A percentile compares a stretch with the other conserved stretches of the same genome.
Conservation (phyloP, 768 basidiomycete species). For the Austroboletus festivus region DNA sequence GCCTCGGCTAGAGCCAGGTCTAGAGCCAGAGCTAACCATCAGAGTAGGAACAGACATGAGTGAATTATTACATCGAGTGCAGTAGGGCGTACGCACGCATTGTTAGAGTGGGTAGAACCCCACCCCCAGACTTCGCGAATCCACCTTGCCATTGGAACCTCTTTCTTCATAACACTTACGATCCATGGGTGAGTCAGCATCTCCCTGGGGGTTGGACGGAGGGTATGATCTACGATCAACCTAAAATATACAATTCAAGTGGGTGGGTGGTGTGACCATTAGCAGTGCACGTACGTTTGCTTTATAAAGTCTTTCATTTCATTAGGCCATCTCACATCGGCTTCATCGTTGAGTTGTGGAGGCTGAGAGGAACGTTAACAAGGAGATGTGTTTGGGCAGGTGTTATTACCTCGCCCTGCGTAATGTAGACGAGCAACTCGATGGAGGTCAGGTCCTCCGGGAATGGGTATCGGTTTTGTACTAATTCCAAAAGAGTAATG, state of each 20-base stretch:
- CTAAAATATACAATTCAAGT: slow-evolving; percentile 35
- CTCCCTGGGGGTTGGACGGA: slow-evolving; percentile 78
- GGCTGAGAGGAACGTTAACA: slow-evolving; percentile 45
- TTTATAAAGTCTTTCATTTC: slow-evolving; percentile 92
- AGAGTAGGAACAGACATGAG: background rate
- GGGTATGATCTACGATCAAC: slow-evolving; percentile 62
- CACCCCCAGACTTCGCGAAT: slow-evolving; percentile 83
- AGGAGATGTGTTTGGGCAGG: slow-evolving; percentile 4
- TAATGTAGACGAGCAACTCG: slow-evolving; percentile 89
- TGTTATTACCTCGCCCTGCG: slow-evolving; percentile 63
- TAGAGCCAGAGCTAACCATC: slow-evolving; percentile 20
- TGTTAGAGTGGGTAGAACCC: slow-evolving; percentile 41
- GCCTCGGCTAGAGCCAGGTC: slow-evolving; percentile 31
- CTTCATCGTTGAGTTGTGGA: slow-evolving; percentile 77
- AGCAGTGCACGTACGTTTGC: slow-evolving; percentile 57
- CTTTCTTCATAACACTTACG: slow-evolving; percentile 66
- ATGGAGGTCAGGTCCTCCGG: slow-evolving; percentile 89
- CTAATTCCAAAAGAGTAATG: slow-evolving; percentile 89
- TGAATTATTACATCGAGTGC: background rate
- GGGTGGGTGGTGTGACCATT: slow-evolving; percentile 1
- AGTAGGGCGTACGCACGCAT: slow-evolving; percentile 16
- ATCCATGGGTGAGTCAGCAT: slow-evolving; percentile 88
- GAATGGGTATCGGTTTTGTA: slow-evolving; percentile 94
- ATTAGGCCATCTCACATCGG: slow-evolving; percentile 62
- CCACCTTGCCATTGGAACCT: slow-evolving; percentile 89